Base-by-base conservation (phyloP, 2,329 filamentous ascomycete genomes). In the Fusarium devonianum region DNA sequence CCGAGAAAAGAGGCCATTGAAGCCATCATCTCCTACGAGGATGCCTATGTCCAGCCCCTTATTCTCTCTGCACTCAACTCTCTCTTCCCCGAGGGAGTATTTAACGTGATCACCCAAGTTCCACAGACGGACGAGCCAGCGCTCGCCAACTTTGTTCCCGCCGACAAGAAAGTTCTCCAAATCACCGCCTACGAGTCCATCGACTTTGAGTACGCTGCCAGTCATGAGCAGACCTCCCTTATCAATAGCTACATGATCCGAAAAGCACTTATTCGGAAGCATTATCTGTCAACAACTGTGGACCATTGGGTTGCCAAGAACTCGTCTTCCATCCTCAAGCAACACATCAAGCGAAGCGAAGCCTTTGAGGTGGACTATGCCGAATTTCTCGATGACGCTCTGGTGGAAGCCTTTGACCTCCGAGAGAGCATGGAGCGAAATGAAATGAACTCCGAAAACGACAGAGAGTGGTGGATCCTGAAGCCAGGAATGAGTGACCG, bases 401-500 rank as follows among this genome's bases (percentile, higher is more conserved):
- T 99, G 7, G 79, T 96, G 2, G 94, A 99, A 70, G 89, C 89
- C 0, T 97, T 88, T 69, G 94, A 97, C 66, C 73, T 99, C 40
- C 81, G 87, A 14, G 90, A 90, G 47, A 92, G 89, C 61, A 80
- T 95, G 71, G 82, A 83, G 22, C 78, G 78, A 34, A 96, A 96
- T 62, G 72, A 71, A 11, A 57, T 57, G 10, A 53, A 48, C 2
- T 38, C 45, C 4, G 60, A 64, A 0, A 54, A 72, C 23, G 74
- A 81, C 30, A 80, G 81, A 50, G 85, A 95, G 69, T 99, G 93
- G 93, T 99, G 94, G 94, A 97, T 99, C 60, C 72, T 99, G 51
- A 99, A 99, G 73, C 93, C 94, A 0, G 89, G 93, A 7, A 97
- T 99, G 94, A 96, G 91, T 70, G 94, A 99, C 69, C 83, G 93